phyloP scores from a whole-genome alignment of 1,284 basidiomycete species.

The Marasmius oreades region DNA sequence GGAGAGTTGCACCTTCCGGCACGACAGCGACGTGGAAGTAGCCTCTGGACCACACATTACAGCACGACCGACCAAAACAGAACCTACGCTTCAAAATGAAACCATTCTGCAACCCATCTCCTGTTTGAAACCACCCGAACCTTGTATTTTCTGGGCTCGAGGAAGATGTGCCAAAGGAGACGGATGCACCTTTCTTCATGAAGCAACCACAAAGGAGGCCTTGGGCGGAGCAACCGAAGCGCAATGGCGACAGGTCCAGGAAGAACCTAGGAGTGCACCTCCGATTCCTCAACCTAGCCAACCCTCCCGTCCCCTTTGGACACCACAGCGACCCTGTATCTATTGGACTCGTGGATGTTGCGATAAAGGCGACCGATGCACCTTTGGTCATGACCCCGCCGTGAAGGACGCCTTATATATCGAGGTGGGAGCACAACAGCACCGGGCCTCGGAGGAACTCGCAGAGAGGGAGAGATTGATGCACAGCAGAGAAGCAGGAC shows the following conservation, averaged over 20 bases:
- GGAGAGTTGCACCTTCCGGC: no score
- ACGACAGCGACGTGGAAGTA: no score
- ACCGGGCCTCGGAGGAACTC: no score
- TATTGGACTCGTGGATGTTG: conserved; percentile 24
- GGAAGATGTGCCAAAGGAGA: neutral
- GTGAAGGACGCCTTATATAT: neutral
- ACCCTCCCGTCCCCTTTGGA: neutral
- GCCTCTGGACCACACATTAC: neutral
- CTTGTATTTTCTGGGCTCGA: neutral
- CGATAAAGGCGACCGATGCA: conserved; percentile 19
- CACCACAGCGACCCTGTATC: conserved; percentile 17
- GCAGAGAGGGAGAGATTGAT: conserved; percentile 18
- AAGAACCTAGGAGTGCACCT: neutral
- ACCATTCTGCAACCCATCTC: neutral
- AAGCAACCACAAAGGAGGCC: neutral
- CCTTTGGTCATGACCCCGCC: conserved; percentile 18
- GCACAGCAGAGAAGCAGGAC: conserved; percentile 12
- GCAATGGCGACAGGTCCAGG: neutral
- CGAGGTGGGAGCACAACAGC: conserved; percentile 7
- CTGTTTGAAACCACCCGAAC: neutral
- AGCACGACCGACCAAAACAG: neutral
- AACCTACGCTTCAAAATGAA: neutral
- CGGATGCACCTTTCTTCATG: neutral
- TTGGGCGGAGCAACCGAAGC: neutral
- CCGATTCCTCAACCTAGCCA: neutral